Conservation (phyloP, 192 early-diverging fungal genomes). For the Coemansia javaensis region DNA sequence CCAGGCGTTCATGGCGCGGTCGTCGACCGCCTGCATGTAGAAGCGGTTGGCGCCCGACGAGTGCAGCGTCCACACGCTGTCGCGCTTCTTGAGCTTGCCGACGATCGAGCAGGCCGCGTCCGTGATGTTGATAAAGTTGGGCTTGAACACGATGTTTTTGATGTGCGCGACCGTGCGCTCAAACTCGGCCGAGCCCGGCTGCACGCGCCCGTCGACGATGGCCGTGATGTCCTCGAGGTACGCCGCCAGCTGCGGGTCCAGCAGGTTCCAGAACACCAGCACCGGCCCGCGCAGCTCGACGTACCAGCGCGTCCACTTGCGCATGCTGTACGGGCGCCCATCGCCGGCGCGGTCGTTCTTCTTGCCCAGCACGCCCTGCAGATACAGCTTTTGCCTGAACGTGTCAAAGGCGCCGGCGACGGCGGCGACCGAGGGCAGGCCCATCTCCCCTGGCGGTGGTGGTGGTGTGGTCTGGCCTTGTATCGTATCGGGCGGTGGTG, state of each 20-base stretch:
- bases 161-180: slow-evolving; percentile 45
- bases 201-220: slow-evolving; percentile 43
- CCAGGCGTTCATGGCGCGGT: slow-evolving; percentile 61
- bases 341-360: slow-evolving; percentile 60
- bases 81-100: slow-evolving; percentile 54
- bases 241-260: slow-evolving; percentile 47
- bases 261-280: slow-evolving; percentile 60
- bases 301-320: slow-evolving; percentile 68
- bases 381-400: slow-evolving; percentile 66
- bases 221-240: slow-evolving; percentile 50
- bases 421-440: slow-evolving; percentile 31
- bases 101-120: slow-evolving; percentile 60
- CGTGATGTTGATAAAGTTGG: slow-evolving; percentile 73
- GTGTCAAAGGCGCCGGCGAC: slow-evolving; percentile 54
- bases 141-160: slow-evolving; percentile 52
- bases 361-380: slow-evolving; percentile 67
- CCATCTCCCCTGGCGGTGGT: too few relatives aligned
- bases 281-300: slow-evolving; percentile 68
- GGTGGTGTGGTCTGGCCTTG: neutral
- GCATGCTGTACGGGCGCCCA: slow-evolving; percentile 55
- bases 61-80: slow-evolving; percentile 61
- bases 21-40: slow-evolving; percentile 58
- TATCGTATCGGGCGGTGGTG: too few relatives aligned
- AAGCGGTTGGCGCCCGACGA: slow-evolving; percentile 68
- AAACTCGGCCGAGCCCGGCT: slow-evolving; percentile 39